A percentile compares a stretch with the other conserved stretches of the same genome.
Evolutionary conservation across 768 basidiomycete species (phyloP).

Genomic region (Boletales sp.): DNA sequence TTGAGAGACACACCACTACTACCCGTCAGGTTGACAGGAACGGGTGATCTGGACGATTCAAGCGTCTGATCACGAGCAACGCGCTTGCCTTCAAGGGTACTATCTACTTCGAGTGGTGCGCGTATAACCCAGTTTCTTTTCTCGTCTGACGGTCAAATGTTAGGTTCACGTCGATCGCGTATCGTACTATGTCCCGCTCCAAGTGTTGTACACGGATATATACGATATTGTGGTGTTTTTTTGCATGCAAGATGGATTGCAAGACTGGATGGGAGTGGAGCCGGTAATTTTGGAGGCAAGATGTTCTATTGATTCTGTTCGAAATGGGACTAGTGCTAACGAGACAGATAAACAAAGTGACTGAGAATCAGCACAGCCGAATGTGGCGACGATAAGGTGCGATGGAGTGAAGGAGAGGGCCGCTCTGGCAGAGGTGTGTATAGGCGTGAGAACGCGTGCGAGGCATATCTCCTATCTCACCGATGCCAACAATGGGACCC

Average conservation of each 20-base stretch:
- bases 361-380: too few species aligned
- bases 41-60: slow-evolving; percentile 71
- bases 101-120: slow-evolving; percentile 70
- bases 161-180: slow-evolving; percentile 55
- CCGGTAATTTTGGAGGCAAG: slow-evolving; percentile 51
- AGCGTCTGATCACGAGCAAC: slow-evolving; percentile 58
- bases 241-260: slow-evolving; percentile 57
- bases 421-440: too few species aligned
- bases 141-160: background rate
- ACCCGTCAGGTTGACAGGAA: slow-evolving; percentile 48
- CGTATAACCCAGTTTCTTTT: too few species aligned
- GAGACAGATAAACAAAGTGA: slow-evolving; percentile 31
- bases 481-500: slow-evolving; percentile 14
- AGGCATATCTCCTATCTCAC: too few species aligned
- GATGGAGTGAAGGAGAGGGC: too few species aligned
- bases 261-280: slow-evolving; percentile 56
- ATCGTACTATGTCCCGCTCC: slow-evolving; percentile 69
- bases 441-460: too few species aligned
- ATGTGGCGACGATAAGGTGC: too few species aligned
- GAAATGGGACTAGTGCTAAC: background rate
- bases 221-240: slow-evolving; percentile 74
- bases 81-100: slow-evolving; percentile 67
- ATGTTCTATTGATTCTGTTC: slow-evolving; percentile 30
- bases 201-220: slow-evolving; percentile 62
- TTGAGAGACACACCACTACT: too few species aligned